Percentiles rank a stretch among this genome's conserved stretches.
Conservation (phyloP, 2,329 filamentous ascomycete genomes). For the Grosmannia clavigera region DNA sequence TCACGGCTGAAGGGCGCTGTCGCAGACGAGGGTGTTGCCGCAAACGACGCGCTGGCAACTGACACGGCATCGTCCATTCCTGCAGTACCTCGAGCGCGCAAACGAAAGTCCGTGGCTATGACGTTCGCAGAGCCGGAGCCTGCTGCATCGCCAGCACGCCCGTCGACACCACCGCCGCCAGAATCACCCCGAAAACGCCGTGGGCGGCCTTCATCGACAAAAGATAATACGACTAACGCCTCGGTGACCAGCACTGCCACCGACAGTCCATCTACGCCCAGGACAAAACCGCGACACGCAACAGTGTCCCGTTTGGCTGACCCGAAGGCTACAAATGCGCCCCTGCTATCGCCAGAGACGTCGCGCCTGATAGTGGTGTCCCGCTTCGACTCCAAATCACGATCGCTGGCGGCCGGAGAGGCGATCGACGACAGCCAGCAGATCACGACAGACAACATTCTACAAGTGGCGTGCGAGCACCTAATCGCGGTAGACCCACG, state of each 20-base stretch:
- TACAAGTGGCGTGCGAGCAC: slow-evolving; percentile 64
- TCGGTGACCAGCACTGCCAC: slow-evolving; percentile 32
- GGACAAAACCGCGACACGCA: slow-evolving; percentile 24
- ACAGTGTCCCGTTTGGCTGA: slow-evolving; percentile 45
- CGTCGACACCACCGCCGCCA: slow-evolving; percentile 15
- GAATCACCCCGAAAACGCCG: background rate
- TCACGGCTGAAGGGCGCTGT: slow-evolving; percentile 28
- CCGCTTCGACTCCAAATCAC: slow-evolving; percentile 26
- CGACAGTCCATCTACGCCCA: slow-evolving; percentile 20
- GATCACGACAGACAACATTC: slow-evolving; percentile 57
- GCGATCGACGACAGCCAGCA: slow-evolving; percentile 23
- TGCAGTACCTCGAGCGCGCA: slow-evolving; percentile 11
- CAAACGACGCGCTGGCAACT: slow-evolving; percentile 7
- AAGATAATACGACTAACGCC: slow-evolving; percentile 10
- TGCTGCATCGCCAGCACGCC: background rate
- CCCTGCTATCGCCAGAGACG: slow-evolving; percentile 58
- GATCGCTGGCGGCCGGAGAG: slow-evolving; percentile 21
- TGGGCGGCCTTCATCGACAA: background rate
- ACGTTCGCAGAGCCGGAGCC: background rate
- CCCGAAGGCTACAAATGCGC: slow-evolving; percentile 54
- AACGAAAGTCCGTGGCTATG: slow-evolving; percentile 16
- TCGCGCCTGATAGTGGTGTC: slow-evolving; percentile 39
- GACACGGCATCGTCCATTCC: background rate
- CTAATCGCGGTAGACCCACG: slow-evolving; percentile 61
- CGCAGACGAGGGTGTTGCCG: background rate